Evolutionary conservation across 495 filamentous ascomycete genomes (phyloP), one percentile per base, ranked within the genome.

Genomic region (Aspergillus affinis): DNA sequence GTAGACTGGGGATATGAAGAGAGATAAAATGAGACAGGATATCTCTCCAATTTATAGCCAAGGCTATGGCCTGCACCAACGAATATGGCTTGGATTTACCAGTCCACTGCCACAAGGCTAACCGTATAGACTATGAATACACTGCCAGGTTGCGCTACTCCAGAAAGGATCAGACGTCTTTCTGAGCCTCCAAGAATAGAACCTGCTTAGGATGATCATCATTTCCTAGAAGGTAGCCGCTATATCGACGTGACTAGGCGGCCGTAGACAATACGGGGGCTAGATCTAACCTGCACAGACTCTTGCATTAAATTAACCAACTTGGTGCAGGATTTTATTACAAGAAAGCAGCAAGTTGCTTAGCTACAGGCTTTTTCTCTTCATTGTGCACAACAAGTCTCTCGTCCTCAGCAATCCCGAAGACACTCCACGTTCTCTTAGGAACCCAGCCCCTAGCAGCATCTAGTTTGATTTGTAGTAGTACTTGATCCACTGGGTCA

Each of bases 301-400:
- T 12, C 10, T 50, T 12, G 48, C 10, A 50, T 20, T 50, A 50
- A n/a, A n/a, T n/a, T n/a, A n/a, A n/a, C n/a, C n/a, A n/a, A n/a
- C n/a, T n/a, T n/a, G n/a, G n/a, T 50, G 19, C 48, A 45, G 9
- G 19, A 50, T 7, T 50, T 12, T 13, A 50, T 50, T 50, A 20
- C 48, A 50, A 18, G 48, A 50, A 20, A 50, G 48, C 48, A 50
- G 48, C 48, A 50, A 50, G 48, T 50, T 50, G 19, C 48, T 20
- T 50, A 50, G 9, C 48, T 50, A 50, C 19, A 50, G 48, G 48
- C 48, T 20, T 12, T 50, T 50, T 50, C 48, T 50, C 19, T 50
- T 7, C 48, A 50, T 50, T 20, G 19, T 50, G 20, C 48, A 50
- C 48, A 50, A 50, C 20, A 50, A 50, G 48, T 12, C 48, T 18